Evolutionary conservation across 306 rosid species (phyloP), one percentile per base, ranked within the genome.

Genomic region (Lathyrus sativus): DNA sequence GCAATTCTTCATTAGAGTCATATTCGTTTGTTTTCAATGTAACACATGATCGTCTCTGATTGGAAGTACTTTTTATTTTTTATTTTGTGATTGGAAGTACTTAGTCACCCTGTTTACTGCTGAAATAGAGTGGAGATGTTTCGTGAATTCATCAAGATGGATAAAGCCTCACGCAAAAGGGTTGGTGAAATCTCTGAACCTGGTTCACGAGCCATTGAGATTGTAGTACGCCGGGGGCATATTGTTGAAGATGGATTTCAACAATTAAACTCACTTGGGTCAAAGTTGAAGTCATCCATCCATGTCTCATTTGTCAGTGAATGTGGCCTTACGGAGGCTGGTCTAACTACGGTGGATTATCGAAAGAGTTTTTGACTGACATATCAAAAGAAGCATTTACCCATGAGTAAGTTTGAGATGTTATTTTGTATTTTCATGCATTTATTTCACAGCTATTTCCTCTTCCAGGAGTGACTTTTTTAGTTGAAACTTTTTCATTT

Each of bases 241-340:
- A 81, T 90, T 68, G 92, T 93, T 79, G 99, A 93, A 87, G 99
- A 93, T 81, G 99, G 99, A 70, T 93, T 80, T 80, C 81, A 76
- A 69, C 97, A 93, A 79, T 85, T 93, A 62, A 88, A 86, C 82
- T 78, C 86, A 57, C 96, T 90, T 65, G 96, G 99, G 63, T 75
- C 97, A 77, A 93, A 71, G 80, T 82, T 90, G 76, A 93, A 90
- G 75, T 90, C 99, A 67, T 84, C 95, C 44, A 84, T 93, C 79
- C 99, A 90, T 53, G 97, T 93, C 70, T 90, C 99, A 74, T 93
- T 93, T 81, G 95, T 93, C 53, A 90, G 96, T 87, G 99, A 88
- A 84, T 90, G 96, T 76, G 97, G 97, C 74, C 99, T 93, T 69
- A 89, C 87, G 2, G 97, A 93, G 86, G 99, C 97, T 77, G 97